These are phyloP conservation scores for Endocalyx cinctus DNA, from an alignment of 2,329 filamentous ascomycete species.

Conservation along the genomic window DNA sequence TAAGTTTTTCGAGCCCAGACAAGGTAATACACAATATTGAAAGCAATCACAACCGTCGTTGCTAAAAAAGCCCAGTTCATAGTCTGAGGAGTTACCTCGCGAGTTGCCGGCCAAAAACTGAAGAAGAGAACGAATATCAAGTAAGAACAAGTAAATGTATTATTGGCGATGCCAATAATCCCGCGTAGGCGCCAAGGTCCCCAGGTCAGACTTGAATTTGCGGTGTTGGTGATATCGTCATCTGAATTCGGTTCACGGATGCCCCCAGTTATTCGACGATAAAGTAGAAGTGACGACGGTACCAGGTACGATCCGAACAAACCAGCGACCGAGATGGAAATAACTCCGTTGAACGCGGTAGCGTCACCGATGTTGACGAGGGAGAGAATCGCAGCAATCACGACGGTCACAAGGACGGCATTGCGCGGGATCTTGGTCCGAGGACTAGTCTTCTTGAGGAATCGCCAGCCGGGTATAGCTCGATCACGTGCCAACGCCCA, in stretches of 20 bases:
- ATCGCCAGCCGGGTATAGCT: constrained; percentile 9
- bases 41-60: constrained; percentile 15
- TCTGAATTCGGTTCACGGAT: constrained; percentile 12
- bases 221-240: constrained; percentile 14
- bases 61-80: constrained; percentile 20
- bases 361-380: constrained; percentile 18
- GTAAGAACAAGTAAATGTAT: constrained; percentile 16
- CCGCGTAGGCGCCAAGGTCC: constrained; percentile 18
- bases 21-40: constrained; percentile 19
- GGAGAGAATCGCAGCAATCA: constrained; percentile 16
- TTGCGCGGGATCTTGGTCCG: constrained; percentile 17
- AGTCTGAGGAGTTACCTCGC: constrained; percentile 16
- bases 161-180: constrained; percentile 15
- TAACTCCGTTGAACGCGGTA: constrained; percentile 18
- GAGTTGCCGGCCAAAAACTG: constrained; percentile 18
- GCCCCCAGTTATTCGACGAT: constrained; percentile 13
- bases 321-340: constrained; percentile 19
- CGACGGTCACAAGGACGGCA: constrained; percentile 12
- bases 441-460: constrained; percentile 6
- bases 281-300: constrained; percentile 12
- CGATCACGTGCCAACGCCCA: constrained; percentile 41
- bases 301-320: constrained; percentile 19
- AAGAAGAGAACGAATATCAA: constrained; percentile 19
- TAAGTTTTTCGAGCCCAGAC: constrained; percentile 19
- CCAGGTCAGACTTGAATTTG: constrained; percentile 12